Conservation (phyloP, 2,329 filamentous ascomycete genomes). For the Colletotrichum sp. region DNA sequence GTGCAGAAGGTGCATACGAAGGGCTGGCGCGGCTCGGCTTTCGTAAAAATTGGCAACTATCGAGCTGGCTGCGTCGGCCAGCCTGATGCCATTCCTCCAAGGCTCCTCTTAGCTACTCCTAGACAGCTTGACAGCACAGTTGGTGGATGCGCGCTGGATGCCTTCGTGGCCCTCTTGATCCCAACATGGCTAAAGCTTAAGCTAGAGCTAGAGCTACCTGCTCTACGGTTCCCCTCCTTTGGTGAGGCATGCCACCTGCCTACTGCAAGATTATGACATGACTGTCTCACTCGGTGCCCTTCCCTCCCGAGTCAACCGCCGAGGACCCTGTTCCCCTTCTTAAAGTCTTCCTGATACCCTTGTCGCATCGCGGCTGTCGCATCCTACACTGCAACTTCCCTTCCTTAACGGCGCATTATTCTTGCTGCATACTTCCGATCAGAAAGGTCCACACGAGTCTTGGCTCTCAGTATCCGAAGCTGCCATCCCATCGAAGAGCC, state of each 20-base stretch:
- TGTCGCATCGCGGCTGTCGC: conserved; percentile 10
- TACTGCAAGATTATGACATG: conserved; percentile 18
- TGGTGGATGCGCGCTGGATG: background rate
- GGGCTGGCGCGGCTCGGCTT: background rate
- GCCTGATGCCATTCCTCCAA: background rate
- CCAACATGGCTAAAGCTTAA: conserved; percentile 3
- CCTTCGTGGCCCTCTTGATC: background rate
- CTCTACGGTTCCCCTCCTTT: background rate
- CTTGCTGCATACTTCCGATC: background rate
- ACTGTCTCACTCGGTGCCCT: conserved; percentile 10
- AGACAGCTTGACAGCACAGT: background rate
- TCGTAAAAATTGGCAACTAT: background rate
- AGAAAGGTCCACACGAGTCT: background rate
- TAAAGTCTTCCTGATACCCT: conserved; percentile 10
- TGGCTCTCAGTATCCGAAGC: background rate
- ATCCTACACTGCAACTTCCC: background rate
- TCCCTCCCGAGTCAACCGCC: background rate
- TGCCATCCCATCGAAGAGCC: background rate
- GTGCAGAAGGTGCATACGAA: background rate
- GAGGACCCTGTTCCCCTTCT: background rate
- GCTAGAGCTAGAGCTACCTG: background rate
- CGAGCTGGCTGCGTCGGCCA: background rate
- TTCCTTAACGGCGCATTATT: background rate
- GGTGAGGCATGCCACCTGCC: conserved; percentile 1
- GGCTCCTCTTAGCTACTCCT: background rate